phyloP scores from a whole-genome alignment of 1,284 basidiomycete genomes.

The Ganoderma boninense region DNA sequence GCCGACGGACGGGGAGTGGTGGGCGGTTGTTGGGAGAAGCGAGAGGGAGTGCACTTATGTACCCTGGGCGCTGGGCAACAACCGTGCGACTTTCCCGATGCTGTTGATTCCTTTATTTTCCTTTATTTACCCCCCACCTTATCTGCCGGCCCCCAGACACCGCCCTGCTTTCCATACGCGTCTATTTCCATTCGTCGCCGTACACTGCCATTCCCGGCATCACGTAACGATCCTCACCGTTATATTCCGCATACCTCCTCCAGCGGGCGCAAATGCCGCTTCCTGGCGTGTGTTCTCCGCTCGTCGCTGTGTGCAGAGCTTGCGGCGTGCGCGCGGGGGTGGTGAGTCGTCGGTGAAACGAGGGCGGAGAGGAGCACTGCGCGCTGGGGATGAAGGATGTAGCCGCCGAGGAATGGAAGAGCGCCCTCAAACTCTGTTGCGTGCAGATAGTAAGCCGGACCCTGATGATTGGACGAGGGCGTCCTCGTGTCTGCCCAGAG shows the following conservation, averaged over 20 bases:
- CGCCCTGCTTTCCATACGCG: conserved; percentile 19
- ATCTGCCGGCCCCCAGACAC: conserved; percentile 28
- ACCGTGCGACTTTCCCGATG: conserved; percentile 37
- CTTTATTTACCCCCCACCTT: conserved; percentile 28
- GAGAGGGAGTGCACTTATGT: conserved; percentile 42
- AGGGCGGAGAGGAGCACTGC: conserved; percentile 3
- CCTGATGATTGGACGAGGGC: conserved; percentile 25
- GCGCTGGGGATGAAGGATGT: conserved; percentile 12
- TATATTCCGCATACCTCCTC: conserved; percentile 15
- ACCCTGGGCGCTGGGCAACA: conserved; percentile 43
- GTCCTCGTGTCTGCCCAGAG: conserved; percentile 36
- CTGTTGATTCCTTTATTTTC: conserved; percentile 34
- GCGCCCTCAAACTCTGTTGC: conserved; percentile 31
- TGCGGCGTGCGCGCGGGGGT: neutral
- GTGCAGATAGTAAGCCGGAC: conserved; percentile 17
- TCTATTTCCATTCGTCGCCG: conserved; percentile 20
- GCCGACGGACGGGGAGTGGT: conserved; percentile 33
- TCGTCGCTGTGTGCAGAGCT: neutral
- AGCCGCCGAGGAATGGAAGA: conserved; percentile 34
- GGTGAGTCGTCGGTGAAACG: conserved; percentile 16
- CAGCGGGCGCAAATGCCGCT: conserved; percentile 25
- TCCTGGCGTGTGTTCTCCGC: neutral
- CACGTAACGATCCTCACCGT: conserved; percentile 26
- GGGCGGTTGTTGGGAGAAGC: conserved; percentile 37
- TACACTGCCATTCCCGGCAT: conserved; percentile 27